Evolutionary conservation across 169 alveolate genomes (phyloP).

Genomic region (Neospora caninum): DNA sequence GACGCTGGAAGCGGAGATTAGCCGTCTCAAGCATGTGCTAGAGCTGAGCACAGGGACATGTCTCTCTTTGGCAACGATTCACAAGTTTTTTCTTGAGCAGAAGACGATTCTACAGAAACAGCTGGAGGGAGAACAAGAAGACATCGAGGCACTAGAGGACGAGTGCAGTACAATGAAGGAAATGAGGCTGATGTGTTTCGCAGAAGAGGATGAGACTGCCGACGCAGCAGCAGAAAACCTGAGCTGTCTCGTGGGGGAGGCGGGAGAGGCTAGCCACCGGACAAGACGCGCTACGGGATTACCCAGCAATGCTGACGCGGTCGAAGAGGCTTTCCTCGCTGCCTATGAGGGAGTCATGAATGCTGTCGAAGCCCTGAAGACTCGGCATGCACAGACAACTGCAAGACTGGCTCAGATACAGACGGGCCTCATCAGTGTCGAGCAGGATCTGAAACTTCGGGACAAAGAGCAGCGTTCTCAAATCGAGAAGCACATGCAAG

Average conservation of each 20-base stretch:
- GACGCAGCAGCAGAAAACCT: not conserved
- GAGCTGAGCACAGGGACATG: slow-evolving; percentile 22
- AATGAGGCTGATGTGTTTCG: not conserved
- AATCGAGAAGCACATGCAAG: slow-evolving; percentile 29
- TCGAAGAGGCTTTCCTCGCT: slow-evolving; percentile 29
- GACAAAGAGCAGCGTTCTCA: slow-evolving; percentile 1
- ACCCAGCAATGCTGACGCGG: not conserved
- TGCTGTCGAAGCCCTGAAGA: slow-evolving; percentile 5
- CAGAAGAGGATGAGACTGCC: not conserved
- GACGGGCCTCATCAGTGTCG: slow-evolving; percentile 11
- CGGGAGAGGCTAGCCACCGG: not conserved
- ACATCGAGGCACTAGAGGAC: slow-evolving; percentile 10
- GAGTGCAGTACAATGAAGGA: slow-evolving; percentile 7
- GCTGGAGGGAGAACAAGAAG: not conserved
- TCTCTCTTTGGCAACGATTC: slow-evolving; percentile 25
- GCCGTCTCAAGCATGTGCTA: slow-evolving; percentile 13
- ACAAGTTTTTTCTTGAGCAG: slow-evolving; percentile 37
- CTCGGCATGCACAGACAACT: slow-evolving; percentile 22
- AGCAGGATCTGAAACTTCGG: not conserved
- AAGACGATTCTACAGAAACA: slow-evolving; percentile 1
- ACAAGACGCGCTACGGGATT: not conserved
- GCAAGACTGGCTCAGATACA: slow-evolving; percentile 35
- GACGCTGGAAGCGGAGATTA: slow-evolving; percentile 12
- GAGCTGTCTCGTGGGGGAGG: slow-evolving; percentile 10
- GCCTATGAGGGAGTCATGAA: not conserved